Conservation (phyloP, 2,329 filamentous ascomycete genomes). For the Podosphaera aphanis region DNA sequence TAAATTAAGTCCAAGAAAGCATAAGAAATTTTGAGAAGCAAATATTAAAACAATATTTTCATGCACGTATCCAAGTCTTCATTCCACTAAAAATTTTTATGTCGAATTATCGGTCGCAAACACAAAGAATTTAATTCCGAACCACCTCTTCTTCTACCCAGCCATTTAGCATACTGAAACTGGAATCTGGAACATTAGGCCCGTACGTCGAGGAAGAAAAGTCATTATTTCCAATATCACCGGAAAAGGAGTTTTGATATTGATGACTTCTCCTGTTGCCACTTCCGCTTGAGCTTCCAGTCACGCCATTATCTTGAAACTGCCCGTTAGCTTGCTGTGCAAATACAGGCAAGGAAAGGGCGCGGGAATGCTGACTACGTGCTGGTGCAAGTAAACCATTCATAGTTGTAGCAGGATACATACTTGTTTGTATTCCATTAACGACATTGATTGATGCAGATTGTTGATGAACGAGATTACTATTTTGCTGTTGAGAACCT, state of each 20-base stretch:
- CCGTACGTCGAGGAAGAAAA: conserved; percentile 24
- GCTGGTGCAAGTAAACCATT: conserved; percentile 52
- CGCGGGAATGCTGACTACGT: conserved; percentile 36
- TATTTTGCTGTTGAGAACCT: conserved; percentile 30
- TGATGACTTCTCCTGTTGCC: conserved; percentile 35
- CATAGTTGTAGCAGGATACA: conserved; percentile 41
- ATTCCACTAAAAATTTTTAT: no score
- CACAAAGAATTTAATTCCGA: conserved; percentile 7
- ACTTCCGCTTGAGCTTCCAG: conserved; percentile 5
- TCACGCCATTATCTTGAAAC: conserved; percentile 22
- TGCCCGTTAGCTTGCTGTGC: conserved; percentile 40
- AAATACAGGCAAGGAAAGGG: conserved; percentile 64
- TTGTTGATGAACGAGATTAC: conserved; percentile 32
- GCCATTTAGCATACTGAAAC: conserved; percentile 34
- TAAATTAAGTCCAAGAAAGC: no score
- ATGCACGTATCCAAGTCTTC: no score
- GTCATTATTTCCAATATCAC: conserved; percentile 11
- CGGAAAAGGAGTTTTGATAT: conserved; percentile 35
- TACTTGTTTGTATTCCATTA: conserved; percentile 28
- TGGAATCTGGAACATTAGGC: conserved; percentile 33
- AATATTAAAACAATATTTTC: no score
- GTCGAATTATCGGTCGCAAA: no score
- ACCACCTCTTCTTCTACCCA: conserved; percentile 35
- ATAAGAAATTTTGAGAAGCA: no score
- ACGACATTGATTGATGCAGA: conserved; percentile 40